Conservation (phyloP, 805 yeast genomes). For the Pichia ethanolica region DNA sequence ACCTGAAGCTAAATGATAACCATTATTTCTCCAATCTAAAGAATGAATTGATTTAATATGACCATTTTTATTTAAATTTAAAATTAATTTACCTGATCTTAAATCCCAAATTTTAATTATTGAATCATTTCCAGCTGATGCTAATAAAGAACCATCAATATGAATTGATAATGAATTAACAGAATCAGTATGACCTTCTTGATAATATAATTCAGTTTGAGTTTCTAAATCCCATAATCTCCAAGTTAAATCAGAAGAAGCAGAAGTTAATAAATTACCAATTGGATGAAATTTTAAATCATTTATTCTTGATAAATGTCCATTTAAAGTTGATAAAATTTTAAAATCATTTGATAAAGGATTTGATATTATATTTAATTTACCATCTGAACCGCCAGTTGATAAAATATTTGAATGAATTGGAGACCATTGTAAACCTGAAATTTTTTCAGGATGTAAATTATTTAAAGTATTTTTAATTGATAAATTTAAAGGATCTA, state of each 20-base stretch:
- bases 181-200: slow-evolving; percentile 82
- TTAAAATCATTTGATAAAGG: background rate
- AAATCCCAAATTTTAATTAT: slow-evolving; percentile 78
- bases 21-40: slow-evolving; percentile 69
- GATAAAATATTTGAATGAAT: slow-evolving; percentile 18
- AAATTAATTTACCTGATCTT: slow-evolving; percentile 61
- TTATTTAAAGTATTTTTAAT: slow-evolving; percentile 24
- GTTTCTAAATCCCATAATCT: slow-evolving; percentile 69
- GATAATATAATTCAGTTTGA: slow-evolving; percentile 46
- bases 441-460: slow-evolving; percentile 55
- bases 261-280: slow-evolving; percentile 49
- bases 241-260: slow-evolving; percentile 86
- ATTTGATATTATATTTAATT: slow-evolving; percentile 20
- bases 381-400: slow-evolving; percentile 42
- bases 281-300: slow-evolving; percentile 59
- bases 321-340: slow-evolving; percentile 19
- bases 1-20: slow-evolving; percentile 71
- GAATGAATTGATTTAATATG: slow-evolving; percentile 69
- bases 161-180: slow-evolving; percentile 59
- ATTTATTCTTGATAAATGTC: slow-evolving; percentile 53
- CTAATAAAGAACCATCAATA: slow-evolving; percentile 67
- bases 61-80: slow-evolving; percentile 40
- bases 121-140: slow-evolving; percentile 76
- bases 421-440: slow-evolving; percentile 59
- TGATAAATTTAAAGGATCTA: slow-evolving; percentile 29